These are phyloP conservation scores for Fusarium verticillioides DNA, from an alignment of 2,329 filamentous ascomycete genomes.

Conservation along the genomic window DNA sequence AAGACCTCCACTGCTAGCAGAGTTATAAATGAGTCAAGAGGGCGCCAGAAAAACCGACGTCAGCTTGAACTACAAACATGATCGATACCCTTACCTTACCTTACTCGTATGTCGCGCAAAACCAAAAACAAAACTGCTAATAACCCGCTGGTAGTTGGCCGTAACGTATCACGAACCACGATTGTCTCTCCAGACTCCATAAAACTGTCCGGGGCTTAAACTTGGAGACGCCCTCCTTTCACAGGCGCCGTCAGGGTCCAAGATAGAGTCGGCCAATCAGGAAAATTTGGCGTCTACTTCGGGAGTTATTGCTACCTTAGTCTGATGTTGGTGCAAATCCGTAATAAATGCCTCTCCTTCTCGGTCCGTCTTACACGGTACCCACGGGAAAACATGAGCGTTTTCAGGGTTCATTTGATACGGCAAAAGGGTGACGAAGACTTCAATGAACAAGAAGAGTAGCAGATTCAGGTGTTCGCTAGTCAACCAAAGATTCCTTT, in stretches of 20 bases:
- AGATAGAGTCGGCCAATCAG: conserved; percentile 34
- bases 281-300: conserved; percentile 44
- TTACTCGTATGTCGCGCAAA: conserved; percentile 35
- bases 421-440: neutral
- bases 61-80: conserved; percentile 25
- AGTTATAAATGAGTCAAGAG: conserved; percentile 22
- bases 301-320: conserved; percentile 28
- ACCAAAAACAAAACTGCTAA: conserved; percentile 7
- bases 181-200: conserved; percentile 25
- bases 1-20: neutral
- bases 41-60: conserved; percentile 17
- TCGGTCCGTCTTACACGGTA: conserved; percentile 33
- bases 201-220: conserved; percentile 27
- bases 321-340: conserved; percentile 21
- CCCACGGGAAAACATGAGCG: conserved; percentile 1
- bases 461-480: neutral
- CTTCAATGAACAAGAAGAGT: neutral
- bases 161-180: conserved; percentile 27
- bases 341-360: conserved; percentile 36
- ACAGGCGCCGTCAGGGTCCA: conserved; percentile 19
- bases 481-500: neutral
- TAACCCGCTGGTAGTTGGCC: conserved; percentile 19
- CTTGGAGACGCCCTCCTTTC: conserved; percentile 21
- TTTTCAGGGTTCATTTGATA: conserved; percentile 8
- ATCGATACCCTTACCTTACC: conserved; percentile 6